Base-by-base conservation (phyloP, 306 rosid species). In the Prunus armeniaca region DNA sequence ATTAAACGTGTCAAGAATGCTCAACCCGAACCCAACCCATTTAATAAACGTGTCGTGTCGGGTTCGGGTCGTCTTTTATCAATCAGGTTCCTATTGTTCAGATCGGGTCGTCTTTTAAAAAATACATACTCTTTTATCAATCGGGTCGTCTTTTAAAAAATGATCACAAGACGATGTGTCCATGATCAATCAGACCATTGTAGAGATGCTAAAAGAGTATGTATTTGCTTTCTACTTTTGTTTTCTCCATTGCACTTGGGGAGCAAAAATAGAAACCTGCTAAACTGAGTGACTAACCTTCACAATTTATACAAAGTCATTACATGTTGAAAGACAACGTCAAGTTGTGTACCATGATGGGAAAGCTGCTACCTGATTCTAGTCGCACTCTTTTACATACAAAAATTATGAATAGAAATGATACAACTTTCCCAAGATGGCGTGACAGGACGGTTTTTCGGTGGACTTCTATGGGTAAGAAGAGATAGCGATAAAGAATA, bases 351-450 rank as follows among this genome's bases (percentile, higher is more conserved):
- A 76, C 77, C 71, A 54, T 43, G 86, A 83, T 51, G 69, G 85
- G 81, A 70, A 72, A 80, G 85, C 80, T 79, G 88, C 79, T 85
- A 75, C 81, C 80, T 73, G 82, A 85, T 84, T 63, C 76, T 80
- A 77, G 76, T 81, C 73, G 74, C 79, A 64, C 18, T 62, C 78
- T 65, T 85, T 85, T 88, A 88, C 91, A 86, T 83, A 82, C 67
- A 83, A 86, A 88, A 82, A 80, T 79, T 83, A 78, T 75, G 79
- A 76, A 65, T 65, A 78, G 19, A 49, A 83, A 82, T 84, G 80
- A 80, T 83, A 74, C 86, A 88, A 65, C 62, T 73, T 71, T 77
- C 66, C 82, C 69, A 67, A 25, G 60, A 47, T 43, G 81, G 76
- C 70, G 70, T 76, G 67, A 69, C 78, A 80, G 71, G 74, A 84